A percentile compares a stretch with the other conserved stretches of the same genome.
Evolutionary conservation across 192 early-diverging fungal genomes (phyloP).

Genomic region (Coemansia nantahalensis): DNA sequence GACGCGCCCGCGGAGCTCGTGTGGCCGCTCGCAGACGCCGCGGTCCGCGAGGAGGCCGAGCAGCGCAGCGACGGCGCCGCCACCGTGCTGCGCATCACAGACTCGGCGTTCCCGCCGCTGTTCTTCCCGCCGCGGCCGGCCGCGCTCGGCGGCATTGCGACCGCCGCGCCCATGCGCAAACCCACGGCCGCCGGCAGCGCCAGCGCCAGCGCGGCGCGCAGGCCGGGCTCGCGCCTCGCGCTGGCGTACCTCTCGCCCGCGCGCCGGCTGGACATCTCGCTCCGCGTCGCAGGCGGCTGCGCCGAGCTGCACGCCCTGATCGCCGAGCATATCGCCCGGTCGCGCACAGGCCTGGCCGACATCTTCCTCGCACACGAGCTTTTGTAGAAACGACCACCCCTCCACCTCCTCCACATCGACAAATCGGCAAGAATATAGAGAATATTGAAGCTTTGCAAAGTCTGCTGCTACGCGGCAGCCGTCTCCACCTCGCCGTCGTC

Average conservation of each 20-base stretch:
- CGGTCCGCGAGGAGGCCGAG: neutral
- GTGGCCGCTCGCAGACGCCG: conserved; percentile 44
- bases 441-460: neutral
- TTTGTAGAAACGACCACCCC: conserved; percentile 2
- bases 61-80: conserved; percentile 4
- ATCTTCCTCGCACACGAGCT: conserved; percentile 34
- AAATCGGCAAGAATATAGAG: neutral
- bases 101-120: conserved; percentile 25
- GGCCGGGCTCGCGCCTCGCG: too few species aligned
- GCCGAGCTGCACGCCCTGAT: neutral
- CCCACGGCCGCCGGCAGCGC: too few species aligned
- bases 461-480: neutral
- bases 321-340: neutral
- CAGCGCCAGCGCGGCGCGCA: too few species aligned
- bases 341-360: conserved; percentile 19
- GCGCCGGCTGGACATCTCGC: conserved; percentile 21
- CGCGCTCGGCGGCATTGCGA: conserved; percentile 31
- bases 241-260: conserved; percentile 19
- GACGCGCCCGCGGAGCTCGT: conserved; percentile 7
- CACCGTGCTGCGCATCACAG: conserved; percentile 10
- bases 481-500: neutral
- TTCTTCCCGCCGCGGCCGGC: conserved; percentile 36
- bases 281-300: conserved; percentile 6
- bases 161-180: neutral
- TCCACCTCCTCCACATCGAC: too few species aligned